A percentile compares a stretch with the other conserved stretches of the same genome.
These are phyloP conservation scores for Arxiozyma bovina DNA, from an alignment of 1,139 yeast genomes.

Conservation along the genomic window DNA sequence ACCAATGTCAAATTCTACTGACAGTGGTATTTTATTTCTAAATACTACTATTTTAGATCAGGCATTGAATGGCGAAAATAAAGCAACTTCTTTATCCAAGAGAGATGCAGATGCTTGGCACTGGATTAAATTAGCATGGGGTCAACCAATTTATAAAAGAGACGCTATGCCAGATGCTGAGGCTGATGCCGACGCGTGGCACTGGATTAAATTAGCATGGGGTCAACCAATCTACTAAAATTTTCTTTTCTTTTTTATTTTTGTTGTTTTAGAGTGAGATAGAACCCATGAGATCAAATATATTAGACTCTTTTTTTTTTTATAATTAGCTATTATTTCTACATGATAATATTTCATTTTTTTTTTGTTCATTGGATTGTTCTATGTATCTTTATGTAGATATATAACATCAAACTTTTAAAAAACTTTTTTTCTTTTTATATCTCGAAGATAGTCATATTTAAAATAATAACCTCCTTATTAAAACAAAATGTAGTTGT, in stretches of 20 bases:
- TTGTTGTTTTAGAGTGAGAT: too few relatives aligned
- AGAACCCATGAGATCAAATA: neutral
- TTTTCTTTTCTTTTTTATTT: neutral
- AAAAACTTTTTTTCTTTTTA: too few relatives aligned
- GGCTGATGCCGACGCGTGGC: constrained; percentile 26
- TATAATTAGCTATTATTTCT: neutral
- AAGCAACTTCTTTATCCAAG: constrained; percentile 11
- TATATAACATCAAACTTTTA: too few relatives aligned
- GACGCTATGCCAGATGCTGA: constrained; percentile 22
- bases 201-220: constrained; percentile 21
- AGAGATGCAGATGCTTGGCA: constrained; percentile 26
- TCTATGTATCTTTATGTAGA: neutral
- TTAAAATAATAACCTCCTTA: too few relatives aligned
- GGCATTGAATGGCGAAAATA: constrained; percentile 13
- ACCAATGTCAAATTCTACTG: constrained; percentile 22
- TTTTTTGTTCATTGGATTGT: neutral
- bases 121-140: constrained; percentile 18
- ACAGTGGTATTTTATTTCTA: constrained; percentile 23
- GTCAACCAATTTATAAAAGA: constrained; percentile 20
- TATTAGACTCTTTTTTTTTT: too few relatives aligned
- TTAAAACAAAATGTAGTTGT: neutral
- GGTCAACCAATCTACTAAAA: constrained; percentile 26
- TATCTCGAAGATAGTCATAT: too few relatives aligned
- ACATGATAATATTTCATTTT: too few relatives aligned
- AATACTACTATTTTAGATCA: constrained; percentile 24